Evolutionary conservation across 768 basidiomycete genomes (phyloP).

Genomic region (Auricularia sp.): DNA sequence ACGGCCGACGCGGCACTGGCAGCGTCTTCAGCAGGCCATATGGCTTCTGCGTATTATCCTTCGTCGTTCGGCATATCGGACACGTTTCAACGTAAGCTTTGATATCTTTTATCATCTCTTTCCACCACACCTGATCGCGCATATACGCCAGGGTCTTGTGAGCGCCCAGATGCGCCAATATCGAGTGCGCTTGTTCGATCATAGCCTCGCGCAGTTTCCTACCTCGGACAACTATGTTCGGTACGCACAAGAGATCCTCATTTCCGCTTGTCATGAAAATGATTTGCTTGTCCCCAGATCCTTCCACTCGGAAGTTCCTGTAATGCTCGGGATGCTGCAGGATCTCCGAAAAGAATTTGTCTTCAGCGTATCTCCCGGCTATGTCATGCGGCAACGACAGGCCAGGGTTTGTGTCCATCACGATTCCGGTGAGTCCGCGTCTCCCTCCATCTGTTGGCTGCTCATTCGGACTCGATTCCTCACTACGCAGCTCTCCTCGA

Average conservation of each 20-base stretch:
- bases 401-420: no score
- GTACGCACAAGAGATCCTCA: slow-evolving; percentile 7
- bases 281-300: background rate
- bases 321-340: background rate
- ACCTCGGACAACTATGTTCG: slow-evolving; percentile 2
- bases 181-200: slow-evolving; percentile 19
- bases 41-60: slow-evolving; percentile 14
- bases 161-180: slow-evolving; percentile 29
- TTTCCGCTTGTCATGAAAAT: slow-evolving; percentile 5
- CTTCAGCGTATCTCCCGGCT: no score
- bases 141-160: slow-evolving; percentile 13
- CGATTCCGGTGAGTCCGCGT: no score
- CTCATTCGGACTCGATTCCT: no score
- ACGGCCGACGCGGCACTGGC: slow-evolving; percentile 15
- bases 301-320: slow-evolving; percentile 6
- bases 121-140: slow-evolving; percentile 29
- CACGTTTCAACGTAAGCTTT: slow-evolving; percentile 20
- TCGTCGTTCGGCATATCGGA: slow-evolving; percentile 13
- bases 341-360: no score
- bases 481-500: no score
- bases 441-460: no score
- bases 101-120: slow-evolving; percentile 20
- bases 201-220: slow-evolving; percentile 7
- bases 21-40: slow-evolving; percentile 18
- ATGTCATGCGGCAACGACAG: no score